A percentile compares a stretch with the other conserved stretches of the same genome.
Evolutionary conservation across 805 yeast genomes (phyloP).

Genomic region (Ogataea thermomethanolica): DNA sequence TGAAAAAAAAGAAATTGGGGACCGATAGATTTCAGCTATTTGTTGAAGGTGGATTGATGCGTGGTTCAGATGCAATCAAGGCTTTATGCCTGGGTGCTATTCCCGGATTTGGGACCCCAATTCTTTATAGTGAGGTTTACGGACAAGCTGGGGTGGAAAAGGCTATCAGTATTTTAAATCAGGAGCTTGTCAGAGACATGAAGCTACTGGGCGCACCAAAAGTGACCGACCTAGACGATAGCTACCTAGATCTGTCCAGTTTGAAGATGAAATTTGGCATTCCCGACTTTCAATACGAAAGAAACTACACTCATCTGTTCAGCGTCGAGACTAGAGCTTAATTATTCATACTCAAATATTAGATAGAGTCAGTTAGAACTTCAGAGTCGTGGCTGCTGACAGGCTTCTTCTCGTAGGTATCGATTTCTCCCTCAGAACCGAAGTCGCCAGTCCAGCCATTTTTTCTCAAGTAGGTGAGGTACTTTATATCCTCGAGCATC

Average conservation of each 20-base stretch:
- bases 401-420: slow-evolving; percentile 46
- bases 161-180: slow-evolving; percentile 56
- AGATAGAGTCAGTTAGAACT: background rate
- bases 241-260: slow-evolving; percentile 55
- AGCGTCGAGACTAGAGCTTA: slow-evolving; percentile 1
- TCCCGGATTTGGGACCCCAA: slow-evolving; percentile 73
- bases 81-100: slow-evolving; percentile 43
- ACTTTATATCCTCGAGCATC: slow-evolving; percentile 44
- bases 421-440: slow-evolving; percentile 57
- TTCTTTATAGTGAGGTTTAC: slow-evolving; percentile 72
- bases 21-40: slow-evolving; percentile 49
- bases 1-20: slow-evolving; percentile 45
- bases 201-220: slow-evolving; percentile 55
- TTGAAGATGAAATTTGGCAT: slow-evolving; percentile 62
- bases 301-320: slow-evolving; percentile 34
- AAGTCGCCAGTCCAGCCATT: slow-evolving; percentile 49
- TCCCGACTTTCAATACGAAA: slow-evolving; percentile 56
- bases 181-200: slow-evolving; percentile 59
- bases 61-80: slow-evolving; percentile 43
- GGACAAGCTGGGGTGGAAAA: slow-evolving; percentile 71
- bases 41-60: slow-evolving; percentile 43
- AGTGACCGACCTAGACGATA: slow-evolving; percentile 31
- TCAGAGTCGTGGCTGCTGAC: background rate
- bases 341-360: background rate
- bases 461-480: slow-evolving; percentile 42